Evolutionary conservation across 78 protist genomes (phyloP).

Genomic region (Fonticula alba): DNA sequence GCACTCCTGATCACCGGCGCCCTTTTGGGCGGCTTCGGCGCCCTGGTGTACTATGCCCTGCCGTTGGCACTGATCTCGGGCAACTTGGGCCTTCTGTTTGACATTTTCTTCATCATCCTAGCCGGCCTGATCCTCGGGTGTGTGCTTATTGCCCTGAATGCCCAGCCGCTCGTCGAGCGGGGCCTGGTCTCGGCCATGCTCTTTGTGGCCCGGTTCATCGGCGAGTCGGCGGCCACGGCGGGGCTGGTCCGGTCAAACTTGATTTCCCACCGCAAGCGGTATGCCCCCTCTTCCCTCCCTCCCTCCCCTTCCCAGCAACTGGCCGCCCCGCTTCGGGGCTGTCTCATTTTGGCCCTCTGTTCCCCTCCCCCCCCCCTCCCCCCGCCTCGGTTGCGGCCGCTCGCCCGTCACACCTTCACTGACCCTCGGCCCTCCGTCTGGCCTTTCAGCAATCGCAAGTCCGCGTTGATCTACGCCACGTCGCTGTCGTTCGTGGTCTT

Average conservation of each 20-base stretch:
- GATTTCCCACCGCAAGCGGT: constrained; percentile 55
- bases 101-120: constrained; percentile 63
- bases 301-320: no score
- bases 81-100: constrained; percentile 46
- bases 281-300: no score
- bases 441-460: constrained; percentile 59
- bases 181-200: constrained; percentile 14
- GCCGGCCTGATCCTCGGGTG: constrained; percentile 62
- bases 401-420: no score
- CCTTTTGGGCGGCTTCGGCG: constrained; percentile 31
- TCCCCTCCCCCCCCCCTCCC: no score
- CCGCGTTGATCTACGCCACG: constrained; percentile 66
- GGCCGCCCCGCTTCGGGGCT: no score
- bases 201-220: constrained; percentile 28
- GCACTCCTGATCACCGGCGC: constrained; percentile 39
- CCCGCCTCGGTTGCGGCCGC: no score
- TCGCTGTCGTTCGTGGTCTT: constrained; percentile 68
- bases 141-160: constrained; percentile 37
- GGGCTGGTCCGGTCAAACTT: constrained; percentile 55
- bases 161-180: constrained; percentile 27
- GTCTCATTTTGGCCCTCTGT: no score
- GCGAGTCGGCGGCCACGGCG: constrained; percentile 40
- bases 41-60: constrained; percentile 57
- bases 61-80: constrained; percentile 55
- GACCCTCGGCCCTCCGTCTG: no score